Evolutionary conservation across 495 filamentous ascomycete species (phyloP).

Genomic region (Lophiotrema nucula): DNA sequence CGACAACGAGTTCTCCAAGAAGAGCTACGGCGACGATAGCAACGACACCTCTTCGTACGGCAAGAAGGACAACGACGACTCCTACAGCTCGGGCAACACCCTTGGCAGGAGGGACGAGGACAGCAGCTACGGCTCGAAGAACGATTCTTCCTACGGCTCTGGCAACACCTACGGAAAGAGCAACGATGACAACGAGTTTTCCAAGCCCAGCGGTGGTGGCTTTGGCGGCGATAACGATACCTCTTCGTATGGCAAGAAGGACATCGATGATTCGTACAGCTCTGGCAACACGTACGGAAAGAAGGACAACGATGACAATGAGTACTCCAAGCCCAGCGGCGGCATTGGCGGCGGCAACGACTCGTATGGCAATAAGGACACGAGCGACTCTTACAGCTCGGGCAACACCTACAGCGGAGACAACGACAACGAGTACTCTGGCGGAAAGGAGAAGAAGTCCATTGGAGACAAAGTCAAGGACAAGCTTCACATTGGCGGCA

Average conservation of each 20-base stretch:
- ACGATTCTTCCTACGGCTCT: constrained; percentile 7
- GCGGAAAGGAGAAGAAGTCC: not conserved
- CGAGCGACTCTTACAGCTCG: not conserved
- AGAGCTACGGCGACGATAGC: not conserved
- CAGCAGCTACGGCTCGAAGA: constrained; percentile 2
- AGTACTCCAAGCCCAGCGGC: not conserved
- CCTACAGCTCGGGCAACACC: not conserved
- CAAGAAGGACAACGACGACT: not conserved
- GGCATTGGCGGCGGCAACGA: not conserved
- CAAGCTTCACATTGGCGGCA: not conserved
- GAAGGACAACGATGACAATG: not conserved
- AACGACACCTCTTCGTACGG: not conserved
- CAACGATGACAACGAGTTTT: constrained; percentile 3
- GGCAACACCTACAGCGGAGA: not conserved
- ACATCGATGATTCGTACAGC: not conserved
- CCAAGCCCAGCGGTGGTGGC: not conserved
- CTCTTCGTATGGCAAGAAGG: not conserved
- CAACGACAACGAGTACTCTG: constrained; percentile 1
- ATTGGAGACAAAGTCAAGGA: not conserved
- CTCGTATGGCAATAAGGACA: not conserved
- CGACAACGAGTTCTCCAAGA: constrained; percentile 7
- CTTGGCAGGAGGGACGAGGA: constrained; percentile 1
- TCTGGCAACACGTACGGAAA: not conserved
- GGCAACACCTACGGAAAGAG: not conserved
- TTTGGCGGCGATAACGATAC: not conserved